A percentile compares a stretch with the other conserved stretches of the same genome.
Conservation (phyloP, 2,329 filamentous ascomycete species). For the Trichoderma polysporum region DNA sequence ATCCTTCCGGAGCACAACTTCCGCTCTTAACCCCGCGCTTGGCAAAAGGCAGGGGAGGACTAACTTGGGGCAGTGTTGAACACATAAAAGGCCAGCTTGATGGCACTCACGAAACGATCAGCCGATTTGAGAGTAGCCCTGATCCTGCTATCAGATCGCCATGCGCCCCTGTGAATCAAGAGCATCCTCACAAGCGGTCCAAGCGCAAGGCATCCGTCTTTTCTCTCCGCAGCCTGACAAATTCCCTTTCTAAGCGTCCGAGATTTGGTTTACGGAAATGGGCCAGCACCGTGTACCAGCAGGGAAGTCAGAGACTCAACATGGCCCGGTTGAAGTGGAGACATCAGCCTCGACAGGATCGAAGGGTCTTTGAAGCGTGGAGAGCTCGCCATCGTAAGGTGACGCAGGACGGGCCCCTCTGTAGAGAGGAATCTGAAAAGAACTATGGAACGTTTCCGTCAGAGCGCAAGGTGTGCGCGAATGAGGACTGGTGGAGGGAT, state of each 20-base stretch:
- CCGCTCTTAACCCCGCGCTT: not conserved
- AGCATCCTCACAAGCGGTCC: conserved; percentile 20
- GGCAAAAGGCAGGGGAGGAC: not conserved
- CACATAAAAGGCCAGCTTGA: conserved; percentile 28
- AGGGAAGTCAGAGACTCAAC: conserved; percentile 29
- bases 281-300: conserved; percentile 31
- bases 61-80: conserved; percentile 8
- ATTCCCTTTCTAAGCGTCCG: conserved; percentile 29
- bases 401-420: conserved; percentile 19
- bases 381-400: conserved; percentile 23
- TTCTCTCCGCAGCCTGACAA: conserved; percentile 32
- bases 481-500: conserved; percentile 39
- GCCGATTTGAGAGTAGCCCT: conserved; percentile 23
- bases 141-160: not conserved
- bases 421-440: conserved; percentile 29
- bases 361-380: conserved; percentile 32
- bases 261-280: conserved; percentile 33
- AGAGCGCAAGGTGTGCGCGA: conserved; percentile 27
- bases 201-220: conserved; percentile 37
- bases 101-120: conserved; percentile 24
- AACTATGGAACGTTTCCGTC: conserved; percentile 29
- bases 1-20: not conserved
- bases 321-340: conserved; percentile 31
- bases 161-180: conserved; percentile 14
- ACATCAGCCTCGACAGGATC: conserved; percentile 29